These are phyloP conservation scores for Mimosa pudica DNA, from an alignment of 306 rosid species.

Conservation along the genomic window DNA sequence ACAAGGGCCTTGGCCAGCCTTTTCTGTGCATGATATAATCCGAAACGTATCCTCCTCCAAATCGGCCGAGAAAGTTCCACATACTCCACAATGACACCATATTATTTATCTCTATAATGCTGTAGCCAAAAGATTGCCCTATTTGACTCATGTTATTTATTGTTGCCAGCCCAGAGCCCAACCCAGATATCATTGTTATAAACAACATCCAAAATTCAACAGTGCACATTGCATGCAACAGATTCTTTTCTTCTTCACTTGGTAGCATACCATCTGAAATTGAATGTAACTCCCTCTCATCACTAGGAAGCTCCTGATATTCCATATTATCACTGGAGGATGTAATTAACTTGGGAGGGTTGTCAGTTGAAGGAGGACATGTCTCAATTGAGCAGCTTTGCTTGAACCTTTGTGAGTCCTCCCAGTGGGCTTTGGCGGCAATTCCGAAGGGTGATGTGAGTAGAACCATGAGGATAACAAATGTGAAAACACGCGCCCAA, in stretches of 20 bases:
- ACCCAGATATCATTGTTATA: slow-evolving; percentile 70
- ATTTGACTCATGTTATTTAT: slow-evolving; percentile 88
- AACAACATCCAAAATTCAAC: slow-evolving; percentile 84
- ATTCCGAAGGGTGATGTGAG: slow-evolving; percentile 67
- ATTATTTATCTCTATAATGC: slow-evolving; percentile 52
- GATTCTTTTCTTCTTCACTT: slow-evolving; percentile 49
- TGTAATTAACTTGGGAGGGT: neutral
- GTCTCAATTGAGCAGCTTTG: slow-evolving; percentile 28
- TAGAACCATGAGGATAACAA: slow-evolving; percentile 54
- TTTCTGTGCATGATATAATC: slow-evolving; percentile 68
- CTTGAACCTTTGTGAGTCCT: slow-evolving; percentile 34
- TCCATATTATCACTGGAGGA: slow-evolving; percentile 38
- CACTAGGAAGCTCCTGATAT: slow-evolving; percentile 51
- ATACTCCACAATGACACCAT: slow-evolving; percentile 88
- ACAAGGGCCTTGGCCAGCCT: slow-evolving; percentile 77
- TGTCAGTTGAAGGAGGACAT: slow-evolving; percentile 26
- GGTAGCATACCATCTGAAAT: slow-evolving; percentile 33
- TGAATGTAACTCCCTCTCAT: slow-evolving; percentile 36
- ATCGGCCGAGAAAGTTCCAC: slow-evolving; percentile 94
- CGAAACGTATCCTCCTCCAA: slow-evolving; percentile 79
- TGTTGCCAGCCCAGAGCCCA: slow-evolving; percentile 80
- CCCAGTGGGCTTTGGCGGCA: slow-evolving; percentile 57
- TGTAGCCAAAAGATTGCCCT: slow-evolving; percentile 81
- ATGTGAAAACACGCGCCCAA: slow-evolving; percentile 48
- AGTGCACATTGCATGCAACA: slow-evolving; percentile 59